Evolutionary conservation across 768 basidiomycete species (phyloP).

Genomic region (Termitomyces sp.): DNA sequence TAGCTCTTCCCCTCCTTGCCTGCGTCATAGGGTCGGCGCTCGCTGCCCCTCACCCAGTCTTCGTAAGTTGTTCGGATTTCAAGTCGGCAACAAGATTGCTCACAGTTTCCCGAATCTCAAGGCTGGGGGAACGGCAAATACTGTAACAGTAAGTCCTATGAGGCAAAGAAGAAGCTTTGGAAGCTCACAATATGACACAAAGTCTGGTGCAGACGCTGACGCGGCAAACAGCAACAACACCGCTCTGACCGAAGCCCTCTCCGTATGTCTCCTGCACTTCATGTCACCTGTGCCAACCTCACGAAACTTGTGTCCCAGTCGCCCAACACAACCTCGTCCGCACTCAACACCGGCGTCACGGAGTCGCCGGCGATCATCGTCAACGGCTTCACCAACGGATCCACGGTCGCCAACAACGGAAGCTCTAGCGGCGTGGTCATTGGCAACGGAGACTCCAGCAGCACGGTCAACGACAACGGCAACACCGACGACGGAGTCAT

Average conservation of each 20-base stretch:
- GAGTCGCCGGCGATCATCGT: neutral
- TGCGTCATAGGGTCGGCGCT: neutral
- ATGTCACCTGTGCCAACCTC: neutral
- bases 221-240: neutral
- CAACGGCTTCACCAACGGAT: neutral
- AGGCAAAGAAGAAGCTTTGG: no score
- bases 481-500: neutral
- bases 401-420: neutral
- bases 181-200: neutral
- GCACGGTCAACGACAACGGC: neutral
- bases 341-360: neutral
- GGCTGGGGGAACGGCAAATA: neutral
- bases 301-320: neutral
- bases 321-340: neutral
- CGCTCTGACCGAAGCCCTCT: neutral
- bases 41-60: neutral
- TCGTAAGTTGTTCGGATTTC: neutral
- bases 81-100: neutral
- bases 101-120: neutral
- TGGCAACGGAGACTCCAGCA: neutral
- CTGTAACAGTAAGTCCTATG: neutral
- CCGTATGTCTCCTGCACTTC: neutral
- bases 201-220: neutral
- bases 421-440: neutral
- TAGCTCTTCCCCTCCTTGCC: neutral